Base-by-base conservation (phyloP, 2,329 filamentous ascomycete species). In the Epichloe glyceriae region DNA sequence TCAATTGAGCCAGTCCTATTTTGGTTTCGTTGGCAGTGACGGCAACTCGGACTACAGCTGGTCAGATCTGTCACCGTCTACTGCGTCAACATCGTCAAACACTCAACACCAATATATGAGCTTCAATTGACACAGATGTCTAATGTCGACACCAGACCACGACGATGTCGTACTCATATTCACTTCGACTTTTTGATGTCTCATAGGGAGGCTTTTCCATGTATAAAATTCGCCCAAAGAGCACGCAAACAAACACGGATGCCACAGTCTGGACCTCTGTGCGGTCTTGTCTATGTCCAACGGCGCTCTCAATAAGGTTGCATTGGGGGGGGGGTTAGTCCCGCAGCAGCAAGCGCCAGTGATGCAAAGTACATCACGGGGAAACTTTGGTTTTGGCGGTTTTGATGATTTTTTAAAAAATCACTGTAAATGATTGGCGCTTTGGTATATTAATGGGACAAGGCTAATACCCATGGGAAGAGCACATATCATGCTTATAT, bases 31-130 rank as follows among this genome's bases (percentile, higher is more conserved):
- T 50, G 64, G 60, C 35, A 63, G 58, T 33, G 73, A 70, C 40
- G 60, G 15, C 30, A 49, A 49, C 42, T 33, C 70, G 15, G 74
- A 79, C 54, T 78, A 74, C 58, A 72, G 73, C 56, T 79, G 76
- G 68, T 70, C 76, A 5, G 68, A 71, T 41, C 67, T 72, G 37
- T 67, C 71, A 1, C 50, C 68, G 26, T 61, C 64, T 6, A 56
- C 61, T 44, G 58, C 63, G 2, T 68, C 67, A 12, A 62, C 65
- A 3, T 61, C 59, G 10, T 62, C 65, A 50, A 60, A 50, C 54
- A 55, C 60, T 48, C 59, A 56, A 22, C 47, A 53, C 11, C 45
- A 46, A 38, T 53, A 46, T 20, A 48, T 49, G 46, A 62, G 49
- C 52, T 64, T 67, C 50, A 55, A 54, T 15, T 57, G 58, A 26